These are phyloP conservation scores for Noccaea caerulescens DNA, from an alignment of 345 rosid genomes.

Conservation along the genomic window DNA sequence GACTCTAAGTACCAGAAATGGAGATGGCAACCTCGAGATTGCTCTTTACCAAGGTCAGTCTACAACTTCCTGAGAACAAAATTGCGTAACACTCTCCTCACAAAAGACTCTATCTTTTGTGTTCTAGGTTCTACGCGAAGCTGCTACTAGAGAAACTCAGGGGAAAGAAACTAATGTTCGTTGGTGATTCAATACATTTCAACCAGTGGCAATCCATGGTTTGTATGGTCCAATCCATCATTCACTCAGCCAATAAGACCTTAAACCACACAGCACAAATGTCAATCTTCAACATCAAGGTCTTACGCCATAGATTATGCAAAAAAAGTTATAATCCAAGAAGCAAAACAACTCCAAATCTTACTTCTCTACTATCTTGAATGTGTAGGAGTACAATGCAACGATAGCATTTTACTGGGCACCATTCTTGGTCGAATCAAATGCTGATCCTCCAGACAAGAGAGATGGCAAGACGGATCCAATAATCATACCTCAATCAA, in stretches of 20 bases:
- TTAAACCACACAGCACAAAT: conserved; percentile 46
- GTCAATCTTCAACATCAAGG: conserved; percentile 53
- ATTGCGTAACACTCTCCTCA: background rate
- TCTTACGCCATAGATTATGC: conserved; percentile 5
- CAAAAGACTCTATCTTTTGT: background rate
- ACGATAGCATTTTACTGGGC: conserved; percentile 70
- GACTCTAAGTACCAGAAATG: conserved; percentile 83
- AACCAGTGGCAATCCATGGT: conserved; percentile 75
- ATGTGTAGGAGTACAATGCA: conserved; percentile 60
- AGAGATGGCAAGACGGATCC: conserved; percentile 56
- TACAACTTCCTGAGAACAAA: background rate
- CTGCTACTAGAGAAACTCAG: conserved; percentile 59
- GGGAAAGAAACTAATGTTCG: conserved; percentile 68
- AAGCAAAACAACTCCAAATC: conserved; percentile 16
- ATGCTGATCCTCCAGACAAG: conserved; percentile 56
- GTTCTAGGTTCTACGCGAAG: conserved; percentile 56
- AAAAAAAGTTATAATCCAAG: background rate
- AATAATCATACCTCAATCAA: conserved; percentile 56
- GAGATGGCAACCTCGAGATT: conserved; percentile 96
- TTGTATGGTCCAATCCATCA: conserved; percentile 62
- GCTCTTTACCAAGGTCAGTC: conserved; percentile 76
- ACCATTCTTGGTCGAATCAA: conserved; percentile 69
- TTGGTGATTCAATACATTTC: conserved; percentile 69
- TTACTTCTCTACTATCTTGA: background rate
- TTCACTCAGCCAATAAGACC: conserved; percentile 48